Conservation (phyloP, 73 alveolate genomes). For the Symbiodinium pilosum region DNA sequence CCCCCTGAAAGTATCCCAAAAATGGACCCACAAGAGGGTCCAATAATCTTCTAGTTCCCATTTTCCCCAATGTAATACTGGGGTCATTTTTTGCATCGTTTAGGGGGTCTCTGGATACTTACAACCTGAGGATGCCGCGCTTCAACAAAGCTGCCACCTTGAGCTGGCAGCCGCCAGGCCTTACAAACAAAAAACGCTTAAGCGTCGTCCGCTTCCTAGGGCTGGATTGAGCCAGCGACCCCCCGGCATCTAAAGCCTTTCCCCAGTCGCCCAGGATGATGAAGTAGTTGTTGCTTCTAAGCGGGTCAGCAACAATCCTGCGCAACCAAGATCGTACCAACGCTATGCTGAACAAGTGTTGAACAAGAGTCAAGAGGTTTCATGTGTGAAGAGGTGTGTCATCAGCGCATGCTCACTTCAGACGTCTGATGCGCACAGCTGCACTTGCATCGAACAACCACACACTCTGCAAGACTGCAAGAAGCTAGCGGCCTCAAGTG, state of each 20-base stretch:
- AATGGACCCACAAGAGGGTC: no score
- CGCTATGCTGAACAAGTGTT: no score
- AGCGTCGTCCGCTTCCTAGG: background rate
- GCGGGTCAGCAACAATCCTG: constrained; percentile 17
- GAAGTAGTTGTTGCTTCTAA: constrained; percentile 74
- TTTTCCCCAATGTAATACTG: no score
- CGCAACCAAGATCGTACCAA: no score
- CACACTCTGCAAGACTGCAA: background rate
- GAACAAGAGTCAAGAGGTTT: no score
- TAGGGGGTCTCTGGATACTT: no score
- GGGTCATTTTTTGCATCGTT: no score
- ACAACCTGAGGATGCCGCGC: background rate
- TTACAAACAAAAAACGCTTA: background rate
- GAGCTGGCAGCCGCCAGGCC: constrained; percentile 82
- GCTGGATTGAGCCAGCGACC: constrained; percentile 19
- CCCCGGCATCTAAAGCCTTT: constrained; percentile 50
- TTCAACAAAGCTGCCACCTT: constrained; percentile 63
- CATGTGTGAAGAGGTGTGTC: no score
- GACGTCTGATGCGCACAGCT: no score
- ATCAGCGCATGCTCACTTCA: no score
- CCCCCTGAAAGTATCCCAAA: no score
- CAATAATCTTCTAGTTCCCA: no score
- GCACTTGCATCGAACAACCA: background rate
- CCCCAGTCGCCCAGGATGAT: constrained; percentile 89
- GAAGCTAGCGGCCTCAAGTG: background rate